Evolutionary conservation across 768 basidiomycete species (phyloP).

Genomic region (Leccinellum rugosiceps): DNA sequence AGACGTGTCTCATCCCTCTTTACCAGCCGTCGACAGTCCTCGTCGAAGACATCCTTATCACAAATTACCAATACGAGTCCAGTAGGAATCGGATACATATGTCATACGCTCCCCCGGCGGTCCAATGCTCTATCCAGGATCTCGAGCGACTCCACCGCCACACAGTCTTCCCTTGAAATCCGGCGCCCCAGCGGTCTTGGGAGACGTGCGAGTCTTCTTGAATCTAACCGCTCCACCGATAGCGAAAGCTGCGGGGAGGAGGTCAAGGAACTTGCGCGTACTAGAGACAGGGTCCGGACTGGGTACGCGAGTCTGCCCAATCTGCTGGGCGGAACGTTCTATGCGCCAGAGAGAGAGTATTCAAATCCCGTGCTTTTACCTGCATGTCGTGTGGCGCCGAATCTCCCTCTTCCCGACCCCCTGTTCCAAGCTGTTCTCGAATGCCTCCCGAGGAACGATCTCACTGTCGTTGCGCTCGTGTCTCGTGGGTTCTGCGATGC

Average conservation of each 20-base stretch:
- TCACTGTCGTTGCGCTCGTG: constrained; percentile 21
- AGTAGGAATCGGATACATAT: constrained; percentile 17
- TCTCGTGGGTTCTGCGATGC: constrained; percentile 21
- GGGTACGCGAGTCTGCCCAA: constrained; percentile 21
- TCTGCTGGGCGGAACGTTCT: constrained; percentile 12
- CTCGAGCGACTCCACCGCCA: constrained; percentile 19
- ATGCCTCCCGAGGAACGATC: constrained; percentile 17
- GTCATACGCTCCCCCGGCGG: constrained; percentile 6
- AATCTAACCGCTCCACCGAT: constrained; percentile 11
- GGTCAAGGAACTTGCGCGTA: neutral
- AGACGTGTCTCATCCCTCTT: constrained; percentile 30
- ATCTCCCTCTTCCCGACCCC: constrained; percentile 14
- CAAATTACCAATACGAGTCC: constrained; percentile 1
- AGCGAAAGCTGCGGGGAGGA: constrained; percentile 4
- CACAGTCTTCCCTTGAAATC: constrained; percentile 29
- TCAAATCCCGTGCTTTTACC: neutral
- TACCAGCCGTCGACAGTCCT: constrained; percentile 19
- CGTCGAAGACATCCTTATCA: constrained; percentile 12
- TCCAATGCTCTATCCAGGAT: constrained; percentile 14
- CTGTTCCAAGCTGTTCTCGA: constrained; percentile 21
- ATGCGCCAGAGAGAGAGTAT: neutral
- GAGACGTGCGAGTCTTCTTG: constrained; percentile 28
- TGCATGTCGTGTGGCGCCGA: neutral
- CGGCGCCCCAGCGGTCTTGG: constrained; percentile 32
- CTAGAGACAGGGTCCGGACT: neutral